Percentiles rank a stretch among this genome's conserved stretches.
Conservation (phyloP, 352 stramenopile species). For the Pythium dissimile region DNA sequence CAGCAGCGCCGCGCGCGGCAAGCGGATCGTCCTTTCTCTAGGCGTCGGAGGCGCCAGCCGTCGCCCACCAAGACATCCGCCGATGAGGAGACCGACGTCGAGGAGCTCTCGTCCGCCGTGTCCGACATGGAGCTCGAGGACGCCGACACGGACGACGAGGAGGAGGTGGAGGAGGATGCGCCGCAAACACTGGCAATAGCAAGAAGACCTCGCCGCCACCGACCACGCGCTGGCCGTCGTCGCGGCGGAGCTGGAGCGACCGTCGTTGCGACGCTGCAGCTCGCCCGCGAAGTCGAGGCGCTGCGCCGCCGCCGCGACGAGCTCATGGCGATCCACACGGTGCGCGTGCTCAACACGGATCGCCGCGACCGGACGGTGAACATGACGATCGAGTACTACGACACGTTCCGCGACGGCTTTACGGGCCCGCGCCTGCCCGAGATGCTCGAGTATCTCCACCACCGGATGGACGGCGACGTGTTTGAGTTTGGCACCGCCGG, state of each 20-base stretch:
- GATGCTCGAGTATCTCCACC: constrained; percentile 7
- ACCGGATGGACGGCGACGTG: background rate
- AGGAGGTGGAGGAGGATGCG: background rate
- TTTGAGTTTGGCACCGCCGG: constrained; percentile 5
- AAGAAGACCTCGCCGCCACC: background rate
- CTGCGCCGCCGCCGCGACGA: constrained; percentile 12
- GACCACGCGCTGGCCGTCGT: background rate
- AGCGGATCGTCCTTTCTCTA: too few species aligned
- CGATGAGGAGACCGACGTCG: background rate
- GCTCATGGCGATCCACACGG: constrained; percentile 11
- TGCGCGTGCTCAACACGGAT: background rate
- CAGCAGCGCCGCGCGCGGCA: background rate
- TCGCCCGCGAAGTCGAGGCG: constrained; percentile 8
- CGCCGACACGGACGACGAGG: background rate
- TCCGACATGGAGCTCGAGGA: too few species aligned
- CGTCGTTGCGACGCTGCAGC: background rate
- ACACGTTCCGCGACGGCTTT: constrained; percentile 8
- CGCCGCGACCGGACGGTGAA: constrained; percentile 3
- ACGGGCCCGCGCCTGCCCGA: background rate
- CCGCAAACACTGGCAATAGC: background rate
- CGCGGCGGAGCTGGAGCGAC: background rate
- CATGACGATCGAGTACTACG: constrained; percentile 11
- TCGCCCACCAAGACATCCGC: too few species aligned
- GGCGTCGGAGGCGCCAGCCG: background rate
- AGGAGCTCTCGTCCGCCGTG: background rate